Percentiles rank a stretch among this genome's conserved stretches.
Evolutionary conservation across 2,329 filamentous ascomycete genomes (phyloP).

Genomic region (Aspergillus sp.): DNA sequence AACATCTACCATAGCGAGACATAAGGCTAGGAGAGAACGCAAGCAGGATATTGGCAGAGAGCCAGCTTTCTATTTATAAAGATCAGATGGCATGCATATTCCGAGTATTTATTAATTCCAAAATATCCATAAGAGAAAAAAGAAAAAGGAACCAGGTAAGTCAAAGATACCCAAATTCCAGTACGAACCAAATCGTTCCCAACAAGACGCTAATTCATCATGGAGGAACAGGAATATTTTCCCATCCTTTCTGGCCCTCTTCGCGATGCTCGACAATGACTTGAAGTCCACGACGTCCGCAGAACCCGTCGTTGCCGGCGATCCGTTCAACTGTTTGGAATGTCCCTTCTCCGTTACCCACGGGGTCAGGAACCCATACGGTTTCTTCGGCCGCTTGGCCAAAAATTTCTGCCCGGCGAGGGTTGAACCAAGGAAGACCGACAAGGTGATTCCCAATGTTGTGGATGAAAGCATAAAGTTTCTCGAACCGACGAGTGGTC

Average conservation of each 20-base stretch:
- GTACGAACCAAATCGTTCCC: not conserved
- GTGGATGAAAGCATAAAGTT: constrained; percentile 56
- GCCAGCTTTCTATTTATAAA: too few species aligned
- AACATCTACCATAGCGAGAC: too few species aligned
- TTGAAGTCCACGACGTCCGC: constrained; percentile 37
- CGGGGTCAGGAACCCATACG: constrained; percentile 34
- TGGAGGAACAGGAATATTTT: constrained; percentile 35
- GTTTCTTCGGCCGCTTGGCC: constrained; percentile 43
- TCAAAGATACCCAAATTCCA: not conserved
- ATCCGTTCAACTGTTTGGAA: constrained; percentile 33
- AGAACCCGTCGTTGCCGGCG: constrained; percentile 40
- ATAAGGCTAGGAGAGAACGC: too few species aligned
- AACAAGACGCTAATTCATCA: constrained; percentile 3
- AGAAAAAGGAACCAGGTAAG: not conserved
- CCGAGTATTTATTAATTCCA: too few species aligned
- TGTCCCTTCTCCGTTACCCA: constrained; percentile 26
- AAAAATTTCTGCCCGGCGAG: constrained; percentile 52
- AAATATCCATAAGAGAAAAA: not conserved
- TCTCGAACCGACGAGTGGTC: constrained; percentile 58
- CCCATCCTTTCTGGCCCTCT: constrained; percentile 40
- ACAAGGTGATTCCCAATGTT: constrained; percentile 51
- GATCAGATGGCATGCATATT: too few species aligned
- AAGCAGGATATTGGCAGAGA: too few species aligned
- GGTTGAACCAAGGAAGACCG: constrained; percentile 54
- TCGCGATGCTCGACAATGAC: constrained; percentile 38